Percentiles rank a stretch among this genome's conserved stretches.
These are phyloP conservation scores for Chrysoporthe cubensis DNA, from an alignment of 2,329 filamentous ascomycete species.

Conservation along the genomic window DNA sequence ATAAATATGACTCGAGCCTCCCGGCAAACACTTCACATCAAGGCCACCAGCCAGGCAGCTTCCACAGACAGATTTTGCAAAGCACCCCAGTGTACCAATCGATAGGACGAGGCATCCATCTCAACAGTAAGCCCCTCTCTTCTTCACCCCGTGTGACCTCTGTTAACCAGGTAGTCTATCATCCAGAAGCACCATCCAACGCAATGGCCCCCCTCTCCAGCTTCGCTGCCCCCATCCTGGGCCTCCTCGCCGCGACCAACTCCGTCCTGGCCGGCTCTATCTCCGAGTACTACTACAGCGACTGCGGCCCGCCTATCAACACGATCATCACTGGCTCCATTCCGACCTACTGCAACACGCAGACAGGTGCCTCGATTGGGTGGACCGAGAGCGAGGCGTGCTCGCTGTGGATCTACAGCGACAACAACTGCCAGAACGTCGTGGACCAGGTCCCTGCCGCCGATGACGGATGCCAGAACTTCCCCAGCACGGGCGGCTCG, in stretches of 20 bases:
- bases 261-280: conserved; percentile 1
- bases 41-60: neutral
- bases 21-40: neutral
- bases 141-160: too few species aligned
- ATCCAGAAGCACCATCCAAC: neutral
- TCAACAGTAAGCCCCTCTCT: neutral
- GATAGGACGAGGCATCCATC: neutral
- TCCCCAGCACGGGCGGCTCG: neutral
- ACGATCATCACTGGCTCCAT: conserved; percentile 1
- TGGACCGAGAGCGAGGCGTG: conserved; percentile 4
- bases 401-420: conserved; percentile 5
- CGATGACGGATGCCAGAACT: neutral
- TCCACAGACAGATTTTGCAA: neutral
- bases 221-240: neutral
- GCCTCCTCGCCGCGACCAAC: neutral
- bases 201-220: neutral
- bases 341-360: conserved; percentile 9
- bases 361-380: conserved; percentile 8
- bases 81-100: neutral
- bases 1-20: neutral
- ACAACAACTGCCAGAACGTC: neutral
- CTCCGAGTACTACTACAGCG: conserved; percentile 9
- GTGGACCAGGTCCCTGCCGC: neutral
- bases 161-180: neutral
- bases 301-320: neutral